Evolutionary conservation across 2,329 filamentous ascomycete species (phyloP), one percentile per base, ranked within the genome.

Genomic region (Parascedosporium putredinis): DNA sequence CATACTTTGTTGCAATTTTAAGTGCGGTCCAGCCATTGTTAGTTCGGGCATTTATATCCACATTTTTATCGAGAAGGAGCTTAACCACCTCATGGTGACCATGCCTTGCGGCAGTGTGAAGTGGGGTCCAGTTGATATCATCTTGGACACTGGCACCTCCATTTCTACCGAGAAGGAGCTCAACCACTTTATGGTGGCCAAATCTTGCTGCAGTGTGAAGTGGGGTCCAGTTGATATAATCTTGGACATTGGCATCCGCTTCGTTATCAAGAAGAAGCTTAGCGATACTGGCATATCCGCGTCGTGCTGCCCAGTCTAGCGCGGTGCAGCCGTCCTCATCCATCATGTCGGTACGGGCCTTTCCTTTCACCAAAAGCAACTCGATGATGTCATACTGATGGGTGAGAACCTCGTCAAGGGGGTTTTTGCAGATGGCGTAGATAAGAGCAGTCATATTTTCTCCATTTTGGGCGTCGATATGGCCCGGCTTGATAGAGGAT

Each of bases 261-360:
- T 50, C 52, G n/a, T 31, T 51, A 16, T 51, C 49, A 7, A 52
- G 45, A 29, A 53, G 40, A 16, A 49, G 50, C 22, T 49, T 23
- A 1, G 45, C 45, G 12, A 53, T 29, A n/a, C 22, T 36, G 27
- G 29, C 27, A 8, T 46, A 34, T 8, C 38, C 53, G 2, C 22
- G 38, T 3, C 45, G 16, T 2, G 34, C 45, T 6, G 53, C 50
- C n/a, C 40, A 20, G 33, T 54, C 48, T 9, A 54, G 29, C 8
- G 50, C 18, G 10, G 22, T 47, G 16, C 25, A 25, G 2, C 52
- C 53, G 1, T 50, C 43, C 16, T 34, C 16, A n/a, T 54, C 31
- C 18, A 12, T 16, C 1, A 12, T 3, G 12, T 51, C 34, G 9
- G 43, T n/a, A 25, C 49, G 25, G 27, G 46, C 52, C 22, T 27